Evolutionary conservation across 305 asterid species (phyloP).

Genomic region (Stenogyne calaminthoides): DNA sequence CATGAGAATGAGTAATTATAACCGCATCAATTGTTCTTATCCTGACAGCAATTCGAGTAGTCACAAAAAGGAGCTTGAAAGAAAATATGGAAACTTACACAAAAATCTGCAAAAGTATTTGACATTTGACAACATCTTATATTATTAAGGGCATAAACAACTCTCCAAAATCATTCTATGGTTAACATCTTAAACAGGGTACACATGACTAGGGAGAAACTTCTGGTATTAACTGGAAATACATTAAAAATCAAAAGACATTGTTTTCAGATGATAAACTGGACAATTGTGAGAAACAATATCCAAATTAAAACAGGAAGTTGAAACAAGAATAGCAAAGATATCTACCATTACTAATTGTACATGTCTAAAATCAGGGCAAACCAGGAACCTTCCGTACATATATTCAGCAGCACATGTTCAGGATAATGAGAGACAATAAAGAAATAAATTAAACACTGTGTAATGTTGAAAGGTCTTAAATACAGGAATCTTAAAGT

Average conservation of each 20-base stretch:
- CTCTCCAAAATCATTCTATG: background rate
- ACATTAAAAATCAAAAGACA: background rate
- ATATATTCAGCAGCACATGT: background rate
- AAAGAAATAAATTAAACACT: background rate
- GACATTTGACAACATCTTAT: background rate
- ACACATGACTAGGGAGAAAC: background rate
- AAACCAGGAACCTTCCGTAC: background rate
- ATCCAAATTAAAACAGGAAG: constrained; percentile 8
- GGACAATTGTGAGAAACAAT: background rate
- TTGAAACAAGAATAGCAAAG: constrained; percentile 19
- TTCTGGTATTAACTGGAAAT: background rate
- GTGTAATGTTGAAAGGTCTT: background rate
- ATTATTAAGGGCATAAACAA: background rate
- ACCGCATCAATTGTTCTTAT: constrained; percentile 94
- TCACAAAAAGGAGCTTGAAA: constrained; percentile 46
- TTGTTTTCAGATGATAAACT: background rate
- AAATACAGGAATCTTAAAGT: background rate
- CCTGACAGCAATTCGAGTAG: constrained; percentile 75
- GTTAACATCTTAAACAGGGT: background rate
- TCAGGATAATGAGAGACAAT: background rate
- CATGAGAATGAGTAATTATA: constrained; percentile 98
- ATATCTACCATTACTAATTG: background rate
- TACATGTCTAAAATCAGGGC: background rate
- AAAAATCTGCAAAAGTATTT: constrained; percentile 15
- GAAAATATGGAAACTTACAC: constrained; percentile 30